Evolutionary conservation across 2,329 filamentous ascomycete genomes (phyloP), one percentile per base, ranked within the genome.

Genomic region (Cordyceps farinosa): DNA sequence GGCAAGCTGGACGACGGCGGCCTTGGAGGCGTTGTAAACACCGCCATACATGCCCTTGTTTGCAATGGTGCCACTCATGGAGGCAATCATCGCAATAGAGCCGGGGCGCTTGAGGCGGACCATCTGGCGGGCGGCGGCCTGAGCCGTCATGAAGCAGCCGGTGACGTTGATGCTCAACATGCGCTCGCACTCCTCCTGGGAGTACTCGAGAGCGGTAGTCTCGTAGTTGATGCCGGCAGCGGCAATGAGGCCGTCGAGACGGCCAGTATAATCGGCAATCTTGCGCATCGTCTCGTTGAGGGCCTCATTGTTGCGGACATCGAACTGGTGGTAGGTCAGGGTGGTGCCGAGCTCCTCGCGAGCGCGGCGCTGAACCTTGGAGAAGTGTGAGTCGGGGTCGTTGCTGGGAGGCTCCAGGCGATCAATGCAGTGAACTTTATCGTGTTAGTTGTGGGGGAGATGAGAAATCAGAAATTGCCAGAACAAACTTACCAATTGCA

Each of bases 101-200:
- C 87, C 87, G 6, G 79, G 77, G 32, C 77, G 79, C 63, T 84
- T 81, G 34, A 84, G 79, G 57, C 82, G 80, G 29, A 87, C 78
- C 83, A 90, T 87, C 73, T 95, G 89, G 62, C 88, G 84, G 40
- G 92, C 93, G n/a, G 91, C 90, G 27, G 91, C 91, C 79, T 94
- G 91, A 32, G 92, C 91, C 66, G 91, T 96, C 84, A 93, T 86
- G 77, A 92, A 91, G 34, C 84, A 87, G 13, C 92, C 93, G n/a
- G 87, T 95, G 69, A 96, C 82, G 76, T 97, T 96, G 71, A 94
- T 88, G 70, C 90, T 85, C 75, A 96, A 83, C 80, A 96, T 91
- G 75, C 87, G 84, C 73, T 92, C 87, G 73, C 87, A 86, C 72
- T 91, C 90, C 71, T 88, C 82, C 29, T 90, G 86, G 30, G 85